phyloP scores from a whole-genome alignment of 176 grass and related monocot species.

The Aechmea fasciata region DNA sequence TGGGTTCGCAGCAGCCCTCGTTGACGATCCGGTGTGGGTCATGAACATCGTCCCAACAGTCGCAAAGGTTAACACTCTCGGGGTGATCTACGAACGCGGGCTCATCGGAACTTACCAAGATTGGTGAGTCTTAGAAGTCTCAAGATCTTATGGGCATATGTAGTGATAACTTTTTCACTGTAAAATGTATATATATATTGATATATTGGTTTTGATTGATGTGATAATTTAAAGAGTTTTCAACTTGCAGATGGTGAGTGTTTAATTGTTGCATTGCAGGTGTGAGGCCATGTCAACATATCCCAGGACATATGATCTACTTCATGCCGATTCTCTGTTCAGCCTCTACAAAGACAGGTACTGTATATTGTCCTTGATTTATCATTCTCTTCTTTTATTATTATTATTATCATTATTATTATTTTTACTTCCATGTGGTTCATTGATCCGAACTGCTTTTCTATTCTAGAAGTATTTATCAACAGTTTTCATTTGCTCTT shows the following conservation, averaged over 20 bases:
- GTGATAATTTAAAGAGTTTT: not conserved
- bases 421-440: not conserved
- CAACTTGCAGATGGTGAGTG: no score
- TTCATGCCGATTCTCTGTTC: slow-evolving; percentile 19
- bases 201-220: not conserved
- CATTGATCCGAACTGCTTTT: not conserved
- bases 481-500: no score
- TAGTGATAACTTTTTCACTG: not conserved
- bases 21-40: slow-evolving; percentile 20
- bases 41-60: slow-evolving; percentile 19
- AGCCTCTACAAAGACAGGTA: slow-evolving; percentile 24
- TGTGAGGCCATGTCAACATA: slow-evolving; percentile 26
- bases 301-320: slow-evolving; percentile 29
- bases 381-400: not conserved
- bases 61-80: slow-evolving; percentile 10
- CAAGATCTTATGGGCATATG: not conserved
- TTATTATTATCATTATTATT: not conserved
- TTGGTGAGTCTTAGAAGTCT: slow-evolving; percentile 11
- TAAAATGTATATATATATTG: not conserved
- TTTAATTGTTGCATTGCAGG: slow-evolving; percentile 9
- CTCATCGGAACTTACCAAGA: slow-evolving; percentile 32
- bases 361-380: not conserved
- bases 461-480: no score
- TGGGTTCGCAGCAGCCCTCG: slow-evolving; percentile 14
- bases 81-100: slow-evolving; percentile 26